These are phyloP conservation scores for Solanum rostratum DNA, from an alignment of 257 asterid species.

Conservation along the genomic window DNA sequence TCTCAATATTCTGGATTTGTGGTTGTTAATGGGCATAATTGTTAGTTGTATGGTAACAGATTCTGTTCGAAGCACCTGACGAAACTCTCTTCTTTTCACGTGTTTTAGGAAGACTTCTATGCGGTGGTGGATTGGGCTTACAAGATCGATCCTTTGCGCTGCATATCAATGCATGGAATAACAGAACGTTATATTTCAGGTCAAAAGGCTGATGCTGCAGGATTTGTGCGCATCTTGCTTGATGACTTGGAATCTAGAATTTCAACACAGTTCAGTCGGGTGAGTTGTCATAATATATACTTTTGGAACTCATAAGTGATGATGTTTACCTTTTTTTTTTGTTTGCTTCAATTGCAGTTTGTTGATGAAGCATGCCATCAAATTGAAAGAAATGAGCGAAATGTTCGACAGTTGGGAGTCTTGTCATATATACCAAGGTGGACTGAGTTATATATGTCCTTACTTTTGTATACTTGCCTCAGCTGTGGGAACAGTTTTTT, in stretches of 20 bases:
- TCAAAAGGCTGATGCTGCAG: constrained; percentile 90
- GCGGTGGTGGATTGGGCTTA: constrained; percentile 95
- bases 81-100: neutral
- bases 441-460: constrained; percentile 1
- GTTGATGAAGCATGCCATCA: constrained; percentile 98
- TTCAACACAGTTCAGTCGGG: constrained; percentile 62
- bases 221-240: constrained; percentile 79
- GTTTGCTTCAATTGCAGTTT: constrained; percentile 36
- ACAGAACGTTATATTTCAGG: constrained; percentile 87
- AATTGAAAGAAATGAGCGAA: constrained; percentile 79
- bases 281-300: constrained; percentile 23
- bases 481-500: neutral
- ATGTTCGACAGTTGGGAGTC: constrained; percentile 76
- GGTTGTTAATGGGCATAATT: neutral
- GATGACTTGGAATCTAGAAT: constrained; percentile 92
- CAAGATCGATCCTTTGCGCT: constrained; percentile 92
- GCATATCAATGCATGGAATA: constrained; percentile 95
- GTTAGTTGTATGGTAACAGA: neutral
- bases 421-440: constrained; percentile 88
- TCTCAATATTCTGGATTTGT: neutral
- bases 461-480: neutral
- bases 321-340: constrained; percentile 13
- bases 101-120: constrained; percentile 81
- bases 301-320: neutral
- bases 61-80: neutral